Evolutionary conservation across 352 stramenopile species (phyloP).

Genomic region (Nothophytophthora sp.): DNA sequence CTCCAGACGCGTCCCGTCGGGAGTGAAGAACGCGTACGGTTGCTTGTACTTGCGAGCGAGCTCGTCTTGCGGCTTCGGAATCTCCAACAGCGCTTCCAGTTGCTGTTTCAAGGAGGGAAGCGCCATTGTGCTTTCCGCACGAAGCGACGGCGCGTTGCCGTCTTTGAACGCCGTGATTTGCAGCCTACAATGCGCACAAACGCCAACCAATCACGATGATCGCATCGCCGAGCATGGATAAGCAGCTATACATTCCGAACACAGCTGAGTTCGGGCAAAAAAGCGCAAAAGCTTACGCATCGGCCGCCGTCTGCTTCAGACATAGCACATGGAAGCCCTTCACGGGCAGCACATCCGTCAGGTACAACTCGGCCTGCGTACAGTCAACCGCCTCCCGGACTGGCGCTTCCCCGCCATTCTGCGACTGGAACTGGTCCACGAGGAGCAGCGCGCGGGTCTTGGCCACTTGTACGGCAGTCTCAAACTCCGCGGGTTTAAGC

Average conservation of each 20-base stretch:
- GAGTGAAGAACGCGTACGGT: constrained; percentile 65
- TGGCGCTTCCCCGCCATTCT: not conserved
- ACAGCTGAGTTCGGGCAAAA: too few relatives aligned
- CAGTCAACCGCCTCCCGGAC: constrained; percentile 31
- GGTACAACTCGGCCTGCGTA: constrained; percentile 28
- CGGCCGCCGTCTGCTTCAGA: constrained; percentile 35
- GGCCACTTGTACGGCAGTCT: constrained; percentile 7
- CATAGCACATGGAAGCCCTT: constrained; percentile 78
- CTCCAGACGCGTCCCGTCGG: constrained; percentile 46
- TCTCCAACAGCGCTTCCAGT: constrained; percentile 42
- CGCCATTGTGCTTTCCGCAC: constrained; percentile 34
- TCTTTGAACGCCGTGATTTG: constrained; percentile 61
- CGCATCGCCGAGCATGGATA: too few relatives aligned
- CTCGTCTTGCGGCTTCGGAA: constrained; percentile 28
- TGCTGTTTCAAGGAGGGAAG: constrained; percentile 35
- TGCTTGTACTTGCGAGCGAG: constrained; percentile 61
- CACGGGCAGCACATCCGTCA: constrained; percentile 57
- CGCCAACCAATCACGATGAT: not conserved
- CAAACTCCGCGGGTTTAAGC: constrained; percentile 20
- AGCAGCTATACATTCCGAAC: too few relatives aligned
- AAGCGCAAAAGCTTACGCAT: too few relatives aligned
- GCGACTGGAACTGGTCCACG: constrained; percentile 26
- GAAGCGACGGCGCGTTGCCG: constrained; percentile 34
- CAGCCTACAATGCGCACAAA: constrained; percentile 27
- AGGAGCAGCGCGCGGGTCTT: constrained; percentile 25